A percentile compares a stretch with the other conserved stretches of the same genome.
Evolutionary conservation across 23 red algal genomes (phyloP).

Genomic region (Pyropia yezoensis): DNA sequence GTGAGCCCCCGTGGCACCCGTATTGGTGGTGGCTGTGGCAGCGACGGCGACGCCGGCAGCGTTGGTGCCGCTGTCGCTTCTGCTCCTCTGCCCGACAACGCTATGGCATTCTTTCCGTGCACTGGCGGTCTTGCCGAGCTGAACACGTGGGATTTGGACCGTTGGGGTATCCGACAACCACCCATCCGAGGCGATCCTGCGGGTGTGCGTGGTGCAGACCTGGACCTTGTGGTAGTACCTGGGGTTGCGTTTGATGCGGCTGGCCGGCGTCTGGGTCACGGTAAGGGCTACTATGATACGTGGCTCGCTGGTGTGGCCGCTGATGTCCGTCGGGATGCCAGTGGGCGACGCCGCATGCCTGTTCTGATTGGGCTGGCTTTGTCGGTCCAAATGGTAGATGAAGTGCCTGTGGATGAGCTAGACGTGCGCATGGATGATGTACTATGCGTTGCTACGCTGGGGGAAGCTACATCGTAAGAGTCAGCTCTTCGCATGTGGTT

Average conservation of each 20-base stretch:
- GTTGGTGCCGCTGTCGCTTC: conserved; percentile 6
- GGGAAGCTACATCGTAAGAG: not conserved
- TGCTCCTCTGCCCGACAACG: too few species aligned
- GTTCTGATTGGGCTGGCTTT: conserved; percentile 25
- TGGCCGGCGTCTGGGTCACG: conserved; percentile 78
- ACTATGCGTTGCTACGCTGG: not conserved
- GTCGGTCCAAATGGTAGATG: conserved; percentile 35
- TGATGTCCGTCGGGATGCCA: not conserved
- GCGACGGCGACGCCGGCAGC: conserved; percentile 14
- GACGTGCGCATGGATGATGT: conserved; percentile 55
- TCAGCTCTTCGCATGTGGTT: too few species aligned
- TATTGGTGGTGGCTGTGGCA: not conserved
- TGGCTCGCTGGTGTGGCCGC: conserved; percentile 18
- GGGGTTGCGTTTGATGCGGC: conserved; percentile 81
- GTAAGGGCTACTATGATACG: conserved; percentile 88
- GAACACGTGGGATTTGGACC: conserved; percentile 28
- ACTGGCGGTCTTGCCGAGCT: conserved; percentile 22
- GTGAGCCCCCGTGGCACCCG: too few species aligned
- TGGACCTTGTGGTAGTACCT: conserved; percentile 87
- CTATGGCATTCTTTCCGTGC: too few species aligned
- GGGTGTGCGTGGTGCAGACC: not conserved
- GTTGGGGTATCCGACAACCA: conserved; percentile 66
- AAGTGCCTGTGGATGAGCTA: conserved; percentile 28
- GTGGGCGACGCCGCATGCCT: conserved; percentile 17
- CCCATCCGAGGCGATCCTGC: conserved; percentile 6